These are phyloP conservation scores for Apophysomyces trapeziformis DNA, from an alignment of 371 early-diverging fungal genomes.

Conservation along the genomic window DNA sequence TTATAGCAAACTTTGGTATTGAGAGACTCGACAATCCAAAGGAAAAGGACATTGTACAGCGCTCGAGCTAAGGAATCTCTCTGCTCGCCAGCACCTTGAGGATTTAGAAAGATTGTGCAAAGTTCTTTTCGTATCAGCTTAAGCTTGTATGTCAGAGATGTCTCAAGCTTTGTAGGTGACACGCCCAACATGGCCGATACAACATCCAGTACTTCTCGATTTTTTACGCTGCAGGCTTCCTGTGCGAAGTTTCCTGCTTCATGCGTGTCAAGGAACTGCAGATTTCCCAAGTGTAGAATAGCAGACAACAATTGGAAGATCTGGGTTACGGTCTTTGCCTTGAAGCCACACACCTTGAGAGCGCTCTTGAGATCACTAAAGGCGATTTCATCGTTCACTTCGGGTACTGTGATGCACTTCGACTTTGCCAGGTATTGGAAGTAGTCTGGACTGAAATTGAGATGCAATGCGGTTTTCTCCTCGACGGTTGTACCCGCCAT, in stretches of 20 bases:
- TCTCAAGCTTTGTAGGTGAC: constrained; percentile 69
- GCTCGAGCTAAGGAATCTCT: constrained; percentile 45
- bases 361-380: constrained; percentile 74
- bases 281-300: constrained; percentile 81
- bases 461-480: constrained; percentile 50
- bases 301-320: constrained; percentile 76
- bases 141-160: constrained; percentile 47
- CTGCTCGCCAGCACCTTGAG: constrained; percentile 56
- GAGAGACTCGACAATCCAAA: constrained; percentile 52
- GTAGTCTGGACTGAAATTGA: constrained; percentile 46
- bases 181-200: constrained; percentile 87
- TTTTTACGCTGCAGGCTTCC: constrained; percentile 65
- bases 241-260: constrained; percentile 40
- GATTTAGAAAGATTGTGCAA: constrained; percentile 65
- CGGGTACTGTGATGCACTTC: constrained; percentile 30
- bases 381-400: constrained; percentile 53
- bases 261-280: constrained; percentile 52
- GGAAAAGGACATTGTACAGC: constrained; percentile 44
- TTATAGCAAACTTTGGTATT: constrained; percentile 46
- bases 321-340: constrained; percentile 68
- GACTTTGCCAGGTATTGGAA: constrained; percentile 46
- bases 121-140: constrained; percentile 59
- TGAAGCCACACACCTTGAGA: constrained; percentile 79
- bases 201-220: constrained; percentile 69
- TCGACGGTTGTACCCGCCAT: constrained; percentile 57